Conservation (phyloP, 495 filamentous ascomycete species). For the Aspergillus coremiiformis region DNA sequence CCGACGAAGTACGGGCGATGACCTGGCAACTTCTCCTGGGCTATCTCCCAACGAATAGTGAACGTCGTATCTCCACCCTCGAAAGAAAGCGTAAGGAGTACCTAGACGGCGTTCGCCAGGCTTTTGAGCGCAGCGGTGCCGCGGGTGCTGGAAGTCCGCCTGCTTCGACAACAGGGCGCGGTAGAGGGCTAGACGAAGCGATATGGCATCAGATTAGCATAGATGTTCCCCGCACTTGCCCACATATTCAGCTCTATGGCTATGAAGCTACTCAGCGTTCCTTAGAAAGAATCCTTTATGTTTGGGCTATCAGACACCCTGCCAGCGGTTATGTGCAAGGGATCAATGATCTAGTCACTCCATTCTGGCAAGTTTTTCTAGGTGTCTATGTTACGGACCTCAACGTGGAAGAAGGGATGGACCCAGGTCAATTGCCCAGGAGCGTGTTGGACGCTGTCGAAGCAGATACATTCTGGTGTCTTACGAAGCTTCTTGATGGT, state of each 20-base stretch:
- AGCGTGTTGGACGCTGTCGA: slow-evolving; percentile 94
- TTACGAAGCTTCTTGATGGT: slow-evolving; percentile 92
- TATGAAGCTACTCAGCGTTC: slow-evolving; percentile 95
- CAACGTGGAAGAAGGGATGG: slow-evolving; percentile 91
- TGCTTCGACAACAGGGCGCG: slow-evolving; percentile 38
- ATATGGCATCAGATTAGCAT: slow-evolving; percentile 99
- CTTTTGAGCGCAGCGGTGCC: slow-evolving; percentile 68
- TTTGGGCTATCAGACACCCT: slow-evolving; percentile 96
- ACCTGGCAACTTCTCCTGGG: slow-evolving; percentile 95
- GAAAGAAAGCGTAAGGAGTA: slow-evolving; percentile 97
- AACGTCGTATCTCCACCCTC: slow-evolving; percentile 80
- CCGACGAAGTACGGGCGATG: slow-evolving; percentile 93
- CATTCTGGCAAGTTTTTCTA: slow-evolving; percentile 96
- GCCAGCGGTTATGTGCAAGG: slow-evolving; percentile 97
- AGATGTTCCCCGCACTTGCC: slow-evolving; percentile 94
- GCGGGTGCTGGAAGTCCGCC: slow-evolving; percentile 26
- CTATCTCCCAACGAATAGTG: slow-evolving; percentile 90
- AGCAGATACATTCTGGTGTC: slow-evolving; percentile 96
- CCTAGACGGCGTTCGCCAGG: slow-evolving; percentile 88
- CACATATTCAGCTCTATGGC: slow-evolving; percentile 86
- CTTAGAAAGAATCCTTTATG: slow-evolving; percentile 87
- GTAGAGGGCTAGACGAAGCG: slow-evolving; percentile 80
- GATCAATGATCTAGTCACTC: slow-evolving; percentile 96
- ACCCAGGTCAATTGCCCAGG: slow-evolving; percentile 86
- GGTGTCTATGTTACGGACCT: slow-evolving; percentile 87